phyloP scores from a whole-genome alignment of 2,329 filamentous ascomycete species.

The Cladosporium sp. region DNA sequence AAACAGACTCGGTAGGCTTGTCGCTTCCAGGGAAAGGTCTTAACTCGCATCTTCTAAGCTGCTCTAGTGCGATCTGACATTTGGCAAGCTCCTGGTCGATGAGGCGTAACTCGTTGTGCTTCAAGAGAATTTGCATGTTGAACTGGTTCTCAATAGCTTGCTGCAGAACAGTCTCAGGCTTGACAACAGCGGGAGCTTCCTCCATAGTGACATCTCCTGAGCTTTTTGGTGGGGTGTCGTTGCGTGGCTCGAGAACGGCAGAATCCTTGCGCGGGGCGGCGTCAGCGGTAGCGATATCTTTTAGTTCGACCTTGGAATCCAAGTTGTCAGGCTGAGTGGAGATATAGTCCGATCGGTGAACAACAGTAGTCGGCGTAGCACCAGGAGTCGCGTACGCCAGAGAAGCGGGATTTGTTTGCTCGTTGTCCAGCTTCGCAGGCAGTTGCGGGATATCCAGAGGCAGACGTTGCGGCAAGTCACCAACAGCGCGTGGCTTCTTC shows the following conservation, averaged over 20 bases:
- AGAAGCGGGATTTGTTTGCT: conserved; percentile 17
- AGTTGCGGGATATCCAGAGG: conserved; percentile 16
- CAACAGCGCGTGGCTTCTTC: conserved; percentile 14
- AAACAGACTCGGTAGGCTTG: conserved; percentile 67
- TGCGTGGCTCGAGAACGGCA: conserved; percentile 4
- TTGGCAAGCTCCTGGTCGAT: conserved; percentile 97
- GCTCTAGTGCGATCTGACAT: conserved; percentile 89
- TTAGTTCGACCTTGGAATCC: conserved; percentile 5
- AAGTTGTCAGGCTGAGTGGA: conserved; percentile 1
- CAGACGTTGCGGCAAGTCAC: conserved; percentile 17
- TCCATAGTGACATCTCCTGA: conserved; percentile 21
- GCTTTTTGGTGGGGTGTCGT: background rate
- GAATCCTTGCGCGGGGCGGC: conserved; percentile 15
- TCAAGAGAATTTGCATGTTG: conserved; percentile 85
- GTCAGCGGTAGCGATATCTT: background rate
- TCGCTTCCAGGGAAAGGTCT: conserved; percentile 81
- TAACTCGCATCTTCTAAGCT: conserved; percentile 86
- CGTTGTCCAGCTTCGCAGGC: conserved; percentile 14
- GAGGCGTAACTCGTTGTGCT: conserved; percentile 89
- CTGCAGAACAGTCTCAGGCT: conserved; percentile 47
- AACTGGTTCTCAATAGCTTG: conserved; percentile 83
- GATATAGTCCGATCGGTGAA: conserved; percentile 17
- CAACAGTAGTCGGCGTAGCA: conserved; percentile 14
- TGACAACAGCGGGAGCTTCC: conserved; percentile 16
- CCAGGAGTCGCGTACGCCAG: conserved; percentile 17